Base-by-base conservation (phyloP, 768 basidiomycete species). In the Lepiota subincarnata region DNA sequence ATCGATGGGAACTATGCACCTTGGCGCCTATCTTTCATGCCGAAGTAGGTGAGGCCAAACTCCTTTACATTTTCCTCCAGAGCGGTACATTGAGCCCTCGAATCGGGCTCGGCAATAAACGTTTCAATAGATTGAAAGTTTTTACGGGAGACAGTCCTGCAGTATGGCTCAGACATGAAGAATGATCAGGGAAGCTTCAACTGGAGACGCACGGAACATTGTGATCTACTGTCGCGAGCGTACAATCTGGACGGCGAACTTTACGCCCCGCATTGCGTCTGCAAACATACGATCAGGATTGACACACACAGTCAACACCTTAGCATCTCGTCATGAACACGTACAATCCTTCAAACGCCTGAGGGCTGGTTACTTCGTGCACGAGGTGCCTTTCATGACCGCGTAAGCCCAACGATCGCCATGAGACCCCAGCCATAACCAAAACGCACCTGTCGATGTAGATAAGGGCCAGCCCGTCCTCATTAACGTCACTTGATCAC, bases 341-440 rank as follows among this genome's bases (percentile, higher is more conserved):
- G 67, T 59, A 87, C 82, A 93, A 73, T 64, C 90, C 90, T 69
- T 92, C 90, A 62, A 92, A 92, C 2, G 92, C 92, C 69, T 95
- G 92, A 37, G 92, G 92, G 53, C 86, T 89, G n/a, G 92, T 94
- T 48, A 95, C 92, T 75, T 94, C 92, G 61, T 94, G 92, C 19
- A 96, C 89, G 16, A 82, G 73, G 60, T 82, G 80, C 13, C 80
- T 81, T 54, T 44, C 47, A 34, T 37, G 37, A 46, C 26, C 14
- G 26, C 20, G 56, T 62, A 16, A 64, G 56, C 4, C 31, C 18
- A 28, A 41, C 55, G 26, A 52, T 47, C 36, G 46, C 24, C 19
- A 11, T 16, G 50, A 6, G 54, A 42, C n/a, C n/a, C 6, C 20
- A 46, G 24, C 28, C 14, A 24, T 13, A 14, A 38, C 31, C n/a